These are phyloP conservation scores for Heritiera littoralis DNA, from an alignment of 345 rosid genomes.

Conservation along the genomic window DNA sequence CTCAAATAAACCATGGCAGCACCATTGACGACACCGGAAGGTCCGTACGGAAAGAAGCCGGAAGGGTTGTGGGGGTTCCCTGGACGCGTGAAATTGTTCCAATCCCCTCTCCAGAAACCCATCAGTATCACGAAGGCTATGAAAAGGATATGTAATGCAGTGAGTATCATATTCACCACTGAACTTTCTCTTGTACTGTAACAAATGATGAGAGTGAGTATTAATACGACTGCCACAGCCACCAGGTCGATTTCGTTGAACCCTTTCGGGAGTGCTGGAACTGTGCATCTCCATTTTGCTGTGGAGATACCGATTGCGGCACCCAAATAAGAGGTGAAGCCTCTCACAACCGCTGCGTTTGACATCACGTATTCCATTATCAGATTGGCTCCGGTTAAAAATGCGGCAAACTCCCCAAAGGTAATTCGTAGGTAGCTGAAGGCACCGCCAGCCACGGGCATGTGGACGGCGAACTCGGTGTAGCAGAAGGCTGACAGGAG, in stretches of 20 bases:
- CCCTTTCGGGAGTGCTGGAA: conserved; percentile 61
- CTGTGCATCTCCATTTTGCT: conserved; percentile 60
- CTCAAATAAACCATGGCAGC: conserved; percentile 85
- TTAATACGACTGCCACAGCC: conserved; percentile 58
- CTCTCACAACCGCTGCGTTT: conserved; percentile 86
- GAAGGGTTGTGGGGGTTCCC: conserved; percentile 50
- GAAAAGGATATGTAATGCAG: conserved; percentile 75
- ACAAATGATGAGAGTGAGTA: conserved; percentile 65
- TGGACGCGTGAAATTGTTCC: conserved; percentile 57
- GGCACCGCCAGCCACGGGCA: conserved; percentile 99
- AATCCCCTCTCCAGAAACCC: conserved; percentile 72
- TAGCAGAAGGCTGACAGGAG: conserved; percentile 95
- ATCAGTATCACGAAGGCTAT: conserved; percentile 67
- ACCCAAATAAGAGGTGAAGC: conserved; percentile 73
- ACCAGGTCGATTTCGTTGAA: conserved; percentile 73
- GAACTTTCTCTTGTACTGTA: conserved; percentile 87
- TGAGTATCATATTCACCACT: conserved; percentile 68
- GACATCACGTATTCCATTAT: conserved; percentile 88
- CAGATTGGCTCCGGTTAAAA: conserved; percentile 84
- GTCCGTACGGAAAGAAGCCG: conserved; percentile 79
- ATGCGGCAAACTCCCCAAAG: conserved; percentile 90
- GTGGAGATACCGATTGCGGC: conserved; percentile 73
- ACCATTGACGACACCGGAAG: conserved; percentile 72
- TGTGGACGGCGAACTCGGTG: conserved; percentile 95
- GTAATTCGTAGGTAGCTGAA: conserved; percentile 91